These are phyloP conservation scores for Turritis glabra DNA, from an alignment of 345 rosid genomes.

Conservation along the genomic window DNA sequence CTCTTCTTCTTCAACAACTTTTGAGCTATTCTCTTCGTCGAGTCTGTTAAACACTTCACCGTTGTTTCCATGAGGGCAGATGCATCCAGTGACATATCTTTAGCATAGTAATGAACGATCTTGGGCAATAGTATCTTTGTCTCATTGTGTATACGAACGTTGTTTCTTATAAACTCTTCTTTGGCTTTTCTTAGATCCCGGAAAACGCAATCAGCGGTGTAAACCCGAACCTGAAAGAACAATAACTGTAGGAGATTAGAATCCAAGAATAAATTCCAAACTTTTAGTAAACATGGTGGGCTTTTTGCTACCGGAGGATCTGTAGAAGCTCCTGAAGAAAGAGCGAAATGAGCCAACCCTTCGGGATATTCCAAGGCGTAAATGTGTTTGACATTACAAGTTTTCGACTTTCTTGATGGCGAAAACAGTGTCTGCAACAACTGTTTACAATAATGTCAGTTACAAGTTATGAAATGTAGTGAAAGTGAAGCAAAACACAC, in stretches of 20 bases:
- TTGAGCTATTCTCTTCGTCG: slow-evolving; percentile 44
- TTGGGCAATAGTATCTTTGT: slow-evolving; percentile 64
- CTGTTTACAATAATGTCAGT: slow-evolving; percentile 42
- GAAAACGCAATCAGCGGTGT: slow-evolving; percentile 57
- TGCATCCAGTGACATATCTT: slow-evolving; percentile 61
- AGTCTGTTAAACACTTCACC: slow-evolving; percentile 46
- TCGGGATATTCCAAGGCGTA: slow-evolving; percentile 82
- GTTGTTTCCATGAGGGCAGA: slow-evolving; percentile 43
- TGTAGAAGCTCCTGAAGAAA: slow-evolving; percentile 69
- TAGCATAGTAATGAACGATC: slow-evolving; percentile 54
- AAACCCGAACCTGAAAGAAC: slow-evolving; percentile 58
- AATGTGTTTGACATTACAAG: slow-evolving; percentile 48
- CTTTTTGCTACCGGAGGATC: slow-evolving; percentile 58
- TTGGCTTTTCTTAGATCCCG: slow-evolving; percentile 57
- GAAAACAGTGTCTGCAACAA: slow-evolving; percentile 74
- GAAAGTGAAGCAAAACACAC: background rate
- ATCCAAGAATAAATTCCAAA: too few relatives aligned
- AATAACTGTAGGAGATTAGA: background rate
- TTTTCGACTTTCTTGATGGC: slow-evolving; percentile 66
- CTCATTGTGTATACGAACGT: slow-evolving; percentile 56
- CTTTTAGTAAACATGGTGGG: too few relatives aligned
- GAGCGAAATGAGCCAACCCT: slow-evolving; percentile 81
- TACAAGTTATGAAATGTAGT: background rate
- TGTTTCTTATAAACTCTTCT: slow-evolving; percentile 61
- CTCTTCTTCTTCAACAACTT: slow-evolving; percentile 48